Percentiles rank a stretch among this genome's conserved stretches.
Evolutionary conservation across 1,284 basidiomycete genomes (phyloP).

Genomic region (Coniferiporia sulphurascens): DNA sequence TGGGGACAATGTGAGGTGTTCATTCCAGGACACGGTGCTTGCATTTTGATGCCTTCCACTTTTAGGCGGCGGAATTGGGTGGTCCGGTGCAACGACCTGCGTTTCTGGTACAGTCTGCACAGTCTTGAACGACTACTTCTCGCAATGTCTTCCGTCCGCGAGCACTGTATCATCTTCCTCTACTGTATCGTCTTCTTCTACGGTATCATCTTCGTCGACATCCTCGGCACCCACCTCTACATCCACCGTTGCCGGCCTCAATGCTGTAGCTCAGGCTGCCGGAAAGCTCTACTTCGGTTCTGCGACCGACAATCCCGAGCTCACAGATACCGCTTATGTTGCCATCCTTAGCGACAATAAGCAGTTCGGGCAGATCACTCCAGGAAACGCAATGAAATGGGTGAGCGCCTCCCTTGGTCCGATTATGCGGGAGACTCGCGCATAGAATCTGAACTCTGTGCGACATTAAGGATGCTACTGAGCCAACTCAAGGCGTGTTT

Average conservation of each 20-base stretch:
- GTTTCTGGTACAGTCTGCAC: no score
- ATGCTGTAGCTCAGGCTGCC: slow-evolving; percentile 19
- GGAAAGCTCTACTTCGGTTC: slow-evolving; percentile 26
- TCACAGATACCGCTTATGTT: slow-evolving; percentile 23
- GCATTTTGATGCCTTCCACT: no score
- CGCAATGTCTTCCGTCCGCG: no score
- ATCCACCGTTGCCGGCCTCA: not conserved
- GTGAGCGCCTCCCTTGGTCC: slow-evolving; percentile 12
- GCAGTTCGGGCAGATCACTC: slow-evolving; percentile 34
- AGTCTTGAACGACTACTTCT: no score
- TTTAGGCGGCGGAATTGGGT: no score
- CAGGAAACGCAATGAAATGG: slow-evolving; percentile 39
- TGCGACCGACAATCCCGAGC: slow-evolving; percentile 24
- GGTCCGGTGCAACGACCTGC: no score
- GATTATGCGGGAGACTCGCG: not conserved
- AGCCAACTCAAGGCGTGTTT: slow-evolving; percentile 26
- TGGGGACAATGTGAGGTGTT: no score
- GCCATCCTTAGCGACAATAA: slow-evolving; percentile 24
- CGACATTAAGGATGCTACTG: slow-evolving; percentile 13
- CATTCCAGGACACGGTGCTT: no score
- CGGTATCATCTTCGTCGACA: no score
- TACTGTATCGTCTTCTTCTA: no score
- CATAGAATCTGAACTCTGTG: not conserved
- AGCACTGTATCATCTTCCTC: no score
- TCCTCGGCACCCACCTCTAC: no score